These are phyloP conservation scores for Fistulinella cinereoalba DNA, from an alignment of 1,284 basidiomycete genomes.

Conservation along the genomic window DNA sequence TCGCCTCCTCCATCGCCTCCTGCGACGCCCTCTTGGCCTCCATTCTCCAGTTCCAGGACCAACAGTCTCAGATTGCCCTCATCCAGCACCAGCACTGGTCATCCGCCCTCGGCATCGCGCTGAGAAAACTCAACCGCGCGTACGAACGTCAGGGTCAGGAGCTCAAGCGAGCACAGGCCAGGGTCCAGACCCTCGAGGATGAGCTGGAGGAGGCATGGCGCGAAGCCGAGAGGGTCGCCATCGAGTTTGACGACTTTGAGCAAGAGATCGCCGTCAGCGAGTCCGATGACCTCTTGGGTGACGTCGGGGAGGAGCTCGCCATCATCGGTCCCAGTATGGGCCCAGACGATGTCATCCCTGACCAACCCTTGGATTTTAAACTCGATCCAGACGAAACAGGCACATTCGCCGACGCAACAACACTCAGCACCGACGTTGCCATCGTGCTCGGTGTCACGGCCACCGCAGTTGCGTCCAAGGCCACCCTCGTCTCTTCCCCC, in stretches of 20 bases:
- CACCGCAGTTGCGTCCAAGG: constrained; percentile 30
- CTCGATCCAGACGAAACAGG: constrained; percentile 40
- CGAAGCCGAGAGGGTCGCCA: constrained; percentile 67
- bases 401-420: constrained; percentile 26
- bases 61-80: constrained; percentile 58
- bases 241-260: constrained; percentile 58
- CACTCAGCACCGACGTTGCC: constrained; percentile 25
- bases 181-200: constrained; percentile 55
- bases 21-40: constrained; percentile 59
- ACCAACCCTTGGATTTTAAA: neutral
- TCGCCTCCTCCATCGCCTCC: constrained; percentile 55
- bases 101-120: constrained; percentile 69
- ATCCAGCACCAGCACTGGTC: constrained; percentile 64
- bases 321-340: neutral
- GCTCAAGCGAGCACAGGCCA: constrained; percentile 44
- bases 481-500: constrained; percentile 21
- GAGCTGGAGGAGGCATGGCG: constrained; percentile 80
- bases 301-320: neutral
- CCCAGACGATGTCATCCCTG: neutral
- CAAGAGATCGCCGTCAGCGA: constrained; percentile 31
- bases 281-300: constrained; percentile 18
- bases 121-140: constrained; percentile 74
- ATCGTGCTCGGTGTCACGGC: constrained; percentile 33
- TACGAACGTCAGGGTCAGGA: constrained; percentile 64
- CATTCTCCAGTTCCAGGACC: constrained; percentile 56